Evolutionary conservation across 257 asterid species (phyloP).

Genomic region (Verbascum thapsus): DNA sequence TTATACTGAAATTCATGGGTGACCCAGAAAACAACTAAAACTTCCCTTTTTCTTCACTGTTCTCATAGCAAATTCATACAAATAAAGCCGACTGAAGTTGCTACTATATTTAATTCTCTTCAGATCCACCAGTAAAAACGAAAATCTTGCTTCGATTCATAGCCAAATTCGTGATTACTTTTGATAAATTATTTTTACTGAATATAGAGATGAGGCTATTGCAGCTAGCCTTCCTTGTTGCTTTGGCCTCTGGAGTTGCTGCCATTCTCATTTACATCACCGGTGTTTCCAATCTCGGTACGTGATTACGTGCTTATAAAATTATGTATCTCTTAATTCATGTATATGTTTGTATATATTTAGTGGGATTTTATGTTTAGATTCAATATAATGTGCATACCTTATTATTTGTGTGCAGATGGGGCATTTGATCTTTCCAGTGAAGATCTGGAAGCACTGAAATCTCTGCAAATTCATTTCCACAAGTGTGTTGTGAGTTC

Average conservation of each 20-base stretch:
- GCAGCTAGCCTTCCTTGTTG: slow-evolving; percentile 55
- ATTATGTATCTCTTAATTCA: not conserved
- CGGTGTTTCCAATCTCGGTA: slow-evolving; percentile 61
- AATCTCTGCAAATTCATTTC: slow-evolving; percentile 58
- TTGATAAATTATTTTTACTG: slow-evolving; percentile 6
- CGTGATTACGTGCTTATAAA: not conserved
- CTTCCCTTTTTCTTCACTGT: not conserved
- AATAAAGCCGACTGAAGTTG: not conserved
- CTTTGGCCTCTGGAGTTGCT: slow-evolving; percentile 71
- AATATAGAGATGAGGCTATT: slow-evolving; percentile 61
- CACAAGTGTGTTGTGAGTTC: slow-evolving; percentile 84
- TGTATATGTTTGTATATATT: slow-evolving; percentile 7
- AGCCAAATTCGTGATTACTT: not conserved
- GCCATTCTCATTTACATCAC: slow-evolving; percentile 67
- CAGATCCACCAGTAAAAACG: slow-evolving; percentile 21
- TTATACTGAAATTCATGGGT: not conserved
- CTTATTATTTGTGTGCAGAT: slow-evolving; percentile 42
- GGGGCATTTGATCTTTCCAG: slow-evolving; percentile 44
- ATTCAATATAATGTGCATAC: slow-evolving; percentile 14
- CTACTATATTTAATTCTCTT: slow-evolving; percentile 1
- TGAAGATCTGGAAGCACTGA: slow-evolving; percentile 72
- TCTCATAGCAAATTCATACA: not conserved
- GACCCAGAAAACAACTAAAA: slow-evolving; percentile 2
- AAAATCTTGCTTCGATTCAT: not conserved
- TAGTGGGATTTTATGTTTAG: not conserved